phyloP scores from a whole-genome alignment of 2,329 filamentous ascomycete species.

The Sporothrix curviconia region DNA sequence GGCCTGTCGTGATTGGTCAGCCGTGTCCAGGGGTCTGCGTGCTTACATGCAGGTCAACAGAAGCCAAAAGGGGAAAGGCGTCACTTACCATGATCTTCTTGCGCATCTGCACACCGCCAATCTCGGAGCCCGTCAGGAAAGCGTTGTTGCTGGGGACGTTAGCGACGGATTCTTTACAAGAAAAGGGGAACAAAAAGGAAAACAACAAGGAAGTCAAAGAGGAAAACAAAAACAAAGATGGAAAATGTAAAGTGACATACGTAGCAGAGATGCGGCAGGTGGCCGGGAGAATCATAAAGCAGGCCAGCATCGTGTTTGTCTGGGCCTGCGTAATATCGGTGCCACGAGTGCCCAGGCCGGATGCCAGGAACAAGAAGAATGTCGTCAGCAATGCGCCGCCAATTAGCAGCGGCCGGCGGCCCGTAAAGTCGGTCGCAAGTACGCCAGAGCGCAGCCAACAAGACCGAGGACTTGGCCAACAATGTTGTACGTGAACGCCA shows the following conservation, averaged over 20 bases:
- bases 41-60: too few relatives aligned
- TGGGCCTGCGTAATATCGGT: constrained; percentile 3
- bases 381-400: constrained; percentile 1
- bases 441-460: constrained; percentile 10
- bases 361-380: constrained; percentile 14
- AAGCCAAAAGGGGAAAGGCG: not conserved
- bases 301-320: constrained; percentile 15
- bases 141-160: constrained; percentile 8
- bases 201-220: too few relatives aligned
- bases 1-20: too few relatives aligned
- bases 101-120: constrained; percentile 14
- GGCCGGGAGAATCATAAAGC: constrained; percentile 15
- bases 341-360: constrained; percentile 2
- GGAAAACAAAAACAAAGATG: not conserved
- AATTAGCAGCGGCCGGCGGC: constrained; percentile 13
- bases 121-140: constrained; percentile 14
- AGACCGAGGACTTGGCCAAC: constrained; percentile 15
- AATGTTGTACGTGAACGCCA: constrained; percentile 18
- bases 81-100: constrained; percentile 15
- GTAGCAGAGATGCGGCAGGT: constrained; percentile 13
- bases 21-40: too few relatives aligned
- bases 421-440: constrained; percentile 4
- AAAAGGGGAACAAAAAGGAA: too few relatives aligned
- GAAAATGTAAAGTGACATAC: not conserved
- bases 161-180: not conserved